A percentile compares a stretch with the other conserved stretches of the same genome.
Conservation (phyloP, 441 rosid species). For the Mallotus japonicus region DNA sequence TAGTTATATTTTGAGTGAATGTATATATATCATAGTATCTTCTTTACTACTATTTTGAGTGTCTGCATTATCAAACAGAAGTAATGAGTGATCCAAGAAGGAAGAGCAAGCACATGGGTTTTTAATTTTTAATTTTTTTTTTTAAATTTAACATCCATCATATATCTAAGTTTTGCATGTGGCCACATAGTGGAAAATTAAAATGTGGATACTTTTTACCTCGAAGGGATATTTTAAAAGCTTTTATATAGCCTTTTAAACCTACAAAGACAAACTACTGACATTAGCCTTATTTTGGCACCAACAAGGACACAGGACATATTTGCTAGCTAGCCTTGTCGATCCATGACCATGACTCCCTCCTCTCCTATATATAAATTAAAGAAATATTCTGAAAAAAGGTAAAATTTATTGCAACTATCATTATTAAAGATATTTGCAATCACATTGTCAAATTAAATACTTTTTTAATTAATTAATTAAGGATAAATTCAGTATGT, state of each 20-base stretch:
- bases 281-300: neutral
- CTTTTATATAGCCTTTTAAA: neutral
- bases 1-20: too few species aligned
- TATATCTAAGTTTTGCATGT: neutral
- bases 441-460: too few species aligned
- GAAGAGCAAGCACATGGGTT: neutral
- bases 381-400: neutral
- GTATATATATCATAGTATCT: too few species aligned
- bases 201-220: neutral
- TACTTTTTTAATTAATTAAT: neutral
- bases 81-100: constrained; percentile 4
- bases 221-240: neutral
- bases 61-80: neutral
- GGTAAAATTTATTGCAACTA: neutral
- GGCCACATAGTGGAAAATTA: neutral
- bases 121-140: neutral
- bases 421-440: neutral
- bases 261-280: neutral
- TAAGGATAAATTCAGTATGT: neutral
- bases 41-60: neutral
- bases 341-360: neutral
- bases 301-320: constrained; percentile 3
- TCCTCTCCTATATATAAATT: neutral
- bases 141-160: neutral
- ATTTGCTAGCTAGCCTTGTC: neutral